phyloP scores from a whole-genome alignment of 2,329 filamentous ascomycete genomes.

The Cladosporium oxysporum region DNA sequence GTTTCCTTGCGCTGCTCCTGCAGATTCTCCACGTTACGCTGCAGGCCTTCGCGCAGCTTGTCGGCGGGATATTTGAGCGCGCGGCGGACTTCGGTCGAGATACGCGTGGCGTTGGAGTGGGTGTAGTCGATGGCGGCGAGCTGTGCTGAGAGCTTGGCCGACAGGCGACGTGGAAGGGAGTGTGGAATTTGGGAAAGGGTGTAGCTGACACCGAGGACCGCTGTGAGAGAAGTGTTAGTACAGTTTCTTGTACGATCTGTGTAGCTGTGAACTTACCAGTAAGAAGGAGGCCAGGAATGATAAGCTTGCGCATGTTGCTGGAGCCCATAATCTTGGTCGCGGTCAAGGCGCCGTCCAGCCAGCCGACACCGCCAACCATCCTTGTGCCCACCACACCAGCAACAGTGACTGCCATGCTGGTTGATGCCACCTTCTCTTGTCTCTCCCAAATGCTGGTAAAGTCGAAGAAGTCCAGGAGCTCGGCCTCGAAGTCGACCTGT shows the following conservation, averaged over 20 bases:
- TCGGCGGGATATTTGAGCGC: slow-evolving; percentile 86
- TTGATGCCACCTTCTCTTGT: slow-evolving; percentile 93
- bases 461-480: slow-evolving; percentile 93
- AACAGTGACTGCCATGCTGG: slow-evolving; percentile 90
- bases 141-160: slow-evolving; percentile 78
- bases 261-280: slow-evolving; percentile 62
- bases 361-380: slow-evolving; percentile 79
- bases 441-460: slow-evolving; percentile 76
- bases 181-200: slow-evolving; percentile 83
- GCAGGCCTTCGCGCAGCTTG: slow-evolving; percentile 78
- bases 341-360: slow-evolving; percentile 84
- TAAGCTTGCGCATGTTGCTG: slow-evolving; percentile 75
- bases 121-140: slow-evolving; percentile 87
- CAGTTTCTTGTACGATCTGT: not conserved
- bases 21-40: slow-evolving; percentile 83
- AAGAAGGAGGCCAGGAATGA: slow-evolving; percentile 76
- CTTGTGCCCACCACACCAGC: slow-evolving; percentile 81
- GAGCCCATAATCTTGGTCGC: slow-evolving; percentile 78
- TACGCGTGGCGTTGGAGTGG: slow-evolving; percentile 81
- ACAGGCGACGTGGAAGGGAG: slow-evolving; percentile 82
- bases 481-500: slow-evolving; percentile 83
- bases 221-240: slow-evolving; percentile 45
- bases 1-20: slow-evolving; percentile 78
- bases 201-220: slow-evolving; percentile 74
- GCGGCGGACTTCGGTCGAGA: slow-evolving; percentile 81